These are phyloP conservation scores for Apiospora arundinis DNA, from an alignment of 2,329 filamentous ascomycete genomes.

Conservation along the genomic window DNA sequence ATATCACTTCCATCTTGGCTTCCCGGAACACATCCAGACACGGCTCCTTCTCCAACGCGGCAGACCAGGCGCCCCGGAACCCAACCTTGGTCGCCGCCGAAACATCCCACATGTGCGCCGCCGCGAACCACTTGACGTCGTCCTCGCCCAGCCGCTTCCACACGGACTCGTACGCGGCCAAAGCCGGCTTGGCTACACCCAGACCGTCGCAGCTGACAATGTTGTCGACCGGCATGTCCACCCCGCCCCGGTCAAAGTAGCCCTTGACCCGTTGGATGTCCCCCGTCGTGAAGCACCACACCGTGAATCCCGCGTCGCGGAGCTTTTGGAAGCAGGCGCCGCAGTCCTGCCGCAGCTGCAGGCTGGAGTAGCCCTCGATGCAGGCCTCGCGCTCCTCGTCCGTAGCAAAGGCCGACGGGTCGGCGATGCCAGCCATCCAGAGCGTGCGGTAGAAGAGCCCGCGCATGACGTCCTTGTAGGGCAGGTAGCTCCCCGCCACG, in stretches of 20 bases:
- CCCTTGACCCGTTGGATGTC: slow-evolving; percentile 56
- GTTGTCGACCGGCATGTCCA: slow-evolving; percentile 58
- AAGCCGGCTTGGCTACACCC: slow-evolving; percentile 56
- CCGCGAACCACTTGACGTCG: slow-evolving; percentile 60
- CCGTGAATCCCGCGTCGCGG: slow-evolving; percentile 52
- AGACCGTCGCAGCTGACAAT: slow-evolving; percentile 57
- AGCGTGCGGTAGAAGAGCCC: slow-evolving; percentile 56
- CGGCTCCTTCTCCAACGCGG: slow-evolving; percentile 57
- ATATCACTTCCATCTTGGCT: slow-evolving; percentile 53
- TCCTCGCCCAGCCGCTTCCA: slow-evolving; percentile 46
- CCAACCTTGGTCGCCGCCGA: slow-evolving; percentile 56
- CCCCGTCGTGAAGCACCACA: slow-evolving; percentile 61
- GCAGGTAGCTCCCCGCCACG: slow-evolving; percentile 49
- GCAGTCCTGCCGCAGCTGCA: slow-evolving; percentile 46
- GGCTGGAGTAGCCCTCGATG: slow-evolving; percentile 45
- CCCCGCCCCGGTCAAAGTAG: slow-evolving; percentile 56
- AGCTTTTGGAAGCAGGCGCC: slow-evolving; percentile 50
- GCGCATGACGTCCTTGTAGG: slow-evolving; percentile 50
- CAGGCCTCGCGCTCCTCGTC: slow-evolving; percentile 49
- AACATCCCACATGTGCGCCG: slow-evolving; percentile 67
- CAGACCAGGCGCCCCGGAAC: slow-evolving; percentile 60
- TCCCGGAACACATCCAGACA: slow-evolving; percentile 56
- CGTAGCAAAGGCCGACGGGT: slow-evolving; percentile 48
- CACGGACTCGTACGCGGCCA: slow-evolving; percentile 52
- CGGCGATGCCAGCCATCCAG: slow-evolving; percentile 48